Percentiles rank a stretch among this genome's conserved stretches.
phyloP scores from a whole-genome alignment of 352 stramenopile genomes.

The Globisporangium mamillatum region DNA sequence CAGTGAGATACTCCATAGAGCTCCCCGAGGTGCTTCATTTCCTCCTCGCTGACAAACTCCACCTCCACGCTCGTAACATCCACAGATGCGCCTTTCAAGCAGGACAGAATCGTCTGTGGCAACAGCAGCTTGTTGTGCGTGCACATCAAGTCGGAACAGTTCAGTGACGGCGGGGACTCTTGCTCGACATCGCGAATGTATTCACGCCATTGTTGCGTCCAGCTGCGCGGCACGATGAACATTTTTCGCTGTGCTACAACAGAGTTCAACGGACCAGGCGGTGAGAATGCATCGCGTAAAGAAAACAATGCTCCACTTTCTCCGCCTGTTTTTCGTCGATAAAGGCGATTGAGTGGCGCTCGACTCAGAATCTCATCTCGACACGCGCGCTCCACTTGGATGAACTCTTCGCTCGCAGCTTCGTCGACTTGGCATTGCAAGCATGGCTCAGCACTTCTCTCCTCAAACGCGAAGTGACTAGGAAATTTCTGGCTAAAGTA shows the following conservation, averaged over 20 bases:
- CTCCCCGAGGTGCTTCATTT: constrained; percentile 57
- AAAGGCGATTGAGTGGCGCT: constrained; percentile 46
- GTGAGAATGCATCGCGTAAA: constrained; percentile 46
- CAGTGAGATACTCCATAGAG: constrained; percentile 51
- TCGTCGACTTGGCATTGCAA: constrained; percentile 49
- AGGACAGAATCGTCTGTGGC: constrained; percentile 38
- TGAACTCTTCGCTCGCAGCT: constrained; percentile 43
- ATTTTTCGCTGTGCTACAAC: constrained; percentile 28
- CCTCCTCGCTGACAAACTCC: constrained; percentile 56
- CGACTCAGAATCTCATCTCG: constrained; percentile 64
- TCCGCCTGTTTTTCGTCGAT: constrained; percentile 30
- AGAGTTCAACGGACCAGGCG: constrained; percentile 26
- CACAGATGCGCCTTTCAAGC: constrained; percentile 40
- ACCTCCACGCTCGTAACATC: constrained; percentile 43
- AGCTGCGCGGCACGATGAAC: constrained; percentile 59
- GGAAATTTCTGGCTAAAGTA: constrained; percentile 68
- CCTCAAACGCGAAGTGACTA: constrained; percentile 31
- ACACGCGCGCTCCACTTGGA: constrained; percentile 48
- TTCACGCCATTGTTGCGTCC: constrained; percentile 60
- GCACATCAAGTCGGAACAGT: constrained; percentile 38
- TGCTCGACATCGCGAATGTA: constrained; percentile 76
- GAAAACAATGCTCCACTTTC: constrained; percentile 31
- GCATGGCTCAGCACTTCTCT: constrained; percentile 34
- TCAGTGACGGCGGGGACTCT: constrained; percentile 30
- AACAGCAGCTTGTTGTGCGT: constrained; percentile 55